Evolutionary conservation across 1,284 basidiomycete genomes (phyloP).

Genomic region (Austroboletus rostrupii): DNA sequence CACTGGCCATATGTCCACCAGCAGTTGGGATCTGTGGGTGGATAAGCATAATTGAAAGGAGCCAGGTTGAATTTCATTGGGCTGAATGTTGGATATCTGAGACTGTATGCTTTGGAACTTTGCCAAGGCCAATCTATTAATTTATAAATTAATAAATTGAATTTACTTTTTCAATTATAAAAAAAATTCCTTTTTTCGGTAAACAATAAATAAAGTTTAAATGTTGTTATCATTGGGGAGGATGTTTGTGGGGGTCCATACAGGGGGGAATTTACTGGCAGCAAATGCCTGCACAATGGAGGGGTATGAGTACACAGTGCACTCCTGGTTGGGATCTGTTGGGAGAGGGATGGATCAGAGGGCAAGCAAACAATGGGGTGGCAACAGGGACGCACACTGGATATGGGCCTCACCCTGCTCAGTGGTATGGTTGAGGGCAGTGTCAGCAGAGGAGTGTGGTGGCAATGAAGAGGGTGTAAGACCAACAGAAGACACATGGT

Average conservation of each 20-base stretch:
- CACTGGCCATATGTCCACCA: slow-evolving; percentile 64
- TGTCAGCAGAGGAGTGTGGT: neutral
- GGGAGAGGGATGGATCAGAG: neutral
- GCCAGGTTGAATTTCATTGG: slow-evolving; percentile 33
- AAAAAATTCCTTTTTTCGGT: too few relatives aligned
- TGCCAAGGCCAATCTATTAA: too few relatives aligned
- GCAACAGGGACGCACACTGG: neutral
- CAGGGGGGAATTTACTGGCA: slow-evolving; percentile 36
- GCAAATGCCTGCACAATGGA: slow-evolving; percentile 39
- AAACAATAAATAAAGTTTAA: too few relatives aligned
- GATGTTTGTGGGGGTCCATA: slow-evolving; percentile 44
- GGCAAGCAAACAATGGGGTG: too few relatives aligned
- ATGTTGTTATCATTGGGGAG: slow-evolving; percentile 42
- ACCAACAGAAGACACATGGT: slow-evolving; percentile 29
- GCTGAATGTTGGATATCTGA: slow-evolving; percentile 33
- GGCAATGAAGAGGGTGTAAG: neutral
- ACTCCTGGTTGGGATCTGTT: slow-evolving; percentile 26
- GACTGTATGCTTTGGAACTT: slow-evolving; percentile 34
- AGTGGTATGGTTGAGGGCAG: neutral
- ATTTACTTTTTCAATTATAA: too few relatives aligned
- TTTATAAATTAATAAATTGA: too few relatives aligned
- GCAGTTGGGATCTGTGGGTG: slow-evolving; percentile 41
- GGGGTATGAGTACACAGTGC: slow-evolving; percentile 34
- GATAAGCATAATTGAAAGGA: slow-evolving; percentile 27
- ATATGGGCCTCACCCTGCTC: neutral